Conservation (phyloP, 1,284 basidiomycete species). For the Ceratobasidium sp. region DNA sequence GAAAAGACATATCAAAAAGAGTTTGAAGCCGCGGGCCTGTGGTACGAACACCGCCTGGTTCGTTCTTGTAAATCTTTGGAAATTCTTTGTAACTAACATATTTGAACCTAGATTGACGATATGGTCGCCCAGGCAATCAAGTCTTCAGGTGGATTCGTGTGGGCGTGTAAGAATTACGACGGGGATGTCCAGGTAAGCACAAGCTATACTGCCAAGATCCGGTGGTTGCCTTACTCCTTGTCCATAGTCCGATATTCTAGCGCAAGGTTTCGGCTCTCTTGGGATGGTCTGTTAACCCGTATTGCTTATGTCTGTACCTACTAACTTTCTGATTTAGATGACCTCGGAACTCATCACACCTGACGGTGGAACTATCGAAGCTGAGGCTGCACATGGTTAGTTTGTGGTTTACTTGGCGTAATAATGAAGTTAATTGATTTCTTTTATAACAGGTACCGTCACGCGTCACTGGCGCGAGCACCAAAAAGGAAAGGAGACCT, state of each 20-base stretch:
- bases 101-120: conserved; percentile 73
- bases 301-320: not conserved
- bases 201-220: not conserved
- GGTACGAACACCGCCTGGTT: conserved; percentile 94
- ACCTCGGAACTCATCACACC: conserved; percentile 97
- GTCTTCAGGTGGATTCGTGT: conserved; percentile 95
- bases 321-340: conserved; percentile 87
- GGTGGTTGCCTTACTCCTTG: conserved; percentile 26
- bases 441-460: conserved; percentile 70
- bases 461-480: conserved; percentile 98
- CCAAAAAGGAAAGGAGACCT: conserved; percentile 96
- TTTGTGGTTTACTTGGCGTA: conserved; percentile 37
- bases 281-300: conserved; percentile 72
- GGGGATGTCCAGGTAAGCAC: conserved; percentile 81
- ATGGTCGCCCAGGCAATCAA: conserved; percentile 99
- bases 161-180: conserved; percentile 98
- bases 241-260: conserved; percentile 86
- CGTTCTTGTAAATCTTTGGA: conserved; percentile 48
- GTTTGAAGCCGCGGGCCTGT: conserved; percentile 88
- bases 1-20: conserved; percentile 84
- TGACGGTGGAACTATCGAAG: conserved; percentile 91
- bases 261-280: conserved; percentile 84
- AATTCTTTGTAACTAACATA: conserved; percentile 9
- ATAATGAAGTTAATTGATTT: conserved; percentile 20
- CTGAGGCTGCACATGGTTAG: conserved; percentile 93